phyloP scores from a whole-genome alignment of 2,329 filamentous ascomycete species.

The Colletotrichum sp. region DNA sequence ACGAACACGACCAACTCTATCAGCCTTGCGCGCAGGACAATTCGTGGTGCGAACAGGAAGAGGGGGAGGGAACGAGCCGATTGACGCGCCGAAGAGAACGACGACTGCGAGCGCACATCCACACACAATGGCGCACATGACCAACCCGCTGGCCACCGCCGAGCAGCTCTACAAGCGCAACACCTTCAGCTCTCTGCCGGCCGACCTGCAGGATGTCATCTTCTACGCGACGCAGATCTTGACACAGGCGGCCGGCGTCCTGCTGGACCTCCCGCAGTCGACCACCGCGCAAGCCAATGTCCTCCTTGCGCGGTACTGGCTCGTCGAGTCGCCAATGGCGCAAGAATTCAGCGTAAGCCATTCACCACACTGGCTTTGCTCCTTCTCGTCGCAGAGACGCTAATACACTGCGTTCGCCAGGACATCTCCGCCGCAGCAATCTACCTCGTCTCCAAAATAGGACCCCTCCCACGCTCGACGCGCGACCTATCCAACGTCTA shows the following conservation, averaged over 20 bases:
- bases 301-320: slow-evolving; percentile 81
- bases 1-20: background rate
- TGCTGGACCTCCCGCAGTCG: slow-evolving; percentile 85
- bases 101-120: background rate
- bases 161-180: slow-evolving; percentile 68
- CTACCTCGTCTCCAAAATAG: slow-evolving; percentile 84
- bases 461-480: slow-evolving; percentile 75
- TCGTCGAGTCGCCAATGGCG: slow-evolving; percentile 60
- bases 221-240: slow-evolving; percentile 75
- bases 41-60: background rate
- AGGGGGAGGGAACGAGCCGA: background rate
- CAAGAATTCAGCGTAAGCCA: slow-evolving; percentile 60
- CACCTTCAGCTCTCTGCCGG: slow-evolving; percentile 63
- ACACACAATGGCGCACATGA: slow-evolving; percentile 26
- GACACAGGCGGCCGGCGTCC: slow-evolving; percentile 78
- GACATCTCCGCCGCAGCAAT: slow-evolving; percentile 82
- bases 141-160: slow-evolving; percentile 75
- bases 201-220: slow-evolving; percentile 73
- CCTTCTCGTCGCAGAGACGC: background rate
- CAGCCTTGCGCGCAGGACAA: slow-evolving; percentile 1
- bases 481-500: slow-evolving; percentile 87
- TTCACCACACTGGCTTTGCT: background rate
- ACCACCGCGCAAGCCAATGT: slow-evolving; percentile 86
- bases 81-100: background rate
- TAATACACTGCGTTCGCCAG: slow-evolving; percentile 44